phyloP scores from a whole-genome alignment of 2,329 filamentous ascomycete genomes.

The Neospermospora avenae region DNA sequence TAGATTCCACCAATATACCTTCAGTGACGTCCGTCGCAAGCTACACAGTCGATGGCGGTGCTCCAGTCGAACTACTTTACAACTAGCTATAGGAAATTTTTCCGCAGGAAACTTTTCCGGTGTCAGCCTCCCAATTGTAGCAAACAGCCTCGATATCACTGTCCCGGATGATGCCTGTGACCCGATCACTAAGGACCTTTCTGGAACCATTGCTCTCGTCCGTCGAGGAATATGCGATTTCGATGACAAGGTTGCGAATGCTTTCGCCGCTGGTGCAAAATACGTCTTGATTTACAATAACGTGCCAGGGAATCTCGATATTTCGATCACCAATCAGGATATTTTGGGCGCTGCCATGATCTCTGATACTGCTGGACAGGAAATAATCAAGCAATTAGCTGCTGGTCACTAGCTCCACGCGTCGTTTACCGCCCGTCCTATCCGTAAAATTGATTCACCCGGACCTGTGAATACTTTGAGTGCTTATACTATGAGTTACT shows the following conservation, averaged over 20 bases:
- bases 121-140: background rate
- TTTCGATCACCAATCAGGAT: background rate
- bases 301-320: background rate
- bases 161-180: conserved; percentile 6
- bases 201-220: conserved; percentile 9
- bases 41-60: background rate
- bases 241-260: background rate
- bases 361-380: background rate
- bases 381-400: background rate
- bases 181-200: background rate
- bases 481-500: conserved; percentile 8
- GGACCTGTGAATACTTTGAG: conserved; percentile 8
- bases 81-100: too few relatives aligned
- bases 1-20: conserved; percentile 1
- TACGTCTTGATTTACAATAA: conserved; percentile 10
- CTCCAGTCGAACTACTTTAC: background rate
- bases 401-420: background rate
- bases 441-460: background rate
- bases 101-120: conserved; percentile 2
- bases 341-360: conserved; percentile 5
- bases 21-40: background rate
- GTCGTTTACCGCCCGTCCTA: background rate
- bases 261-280: background rate
- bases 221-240: conserved; percentile 13
- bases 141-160: background rate